Evolutionary conservation across 2,329 filamentous ascomycete species (phyloP).

Genomic region (Byssoonygena ceratinophila): DNA sequence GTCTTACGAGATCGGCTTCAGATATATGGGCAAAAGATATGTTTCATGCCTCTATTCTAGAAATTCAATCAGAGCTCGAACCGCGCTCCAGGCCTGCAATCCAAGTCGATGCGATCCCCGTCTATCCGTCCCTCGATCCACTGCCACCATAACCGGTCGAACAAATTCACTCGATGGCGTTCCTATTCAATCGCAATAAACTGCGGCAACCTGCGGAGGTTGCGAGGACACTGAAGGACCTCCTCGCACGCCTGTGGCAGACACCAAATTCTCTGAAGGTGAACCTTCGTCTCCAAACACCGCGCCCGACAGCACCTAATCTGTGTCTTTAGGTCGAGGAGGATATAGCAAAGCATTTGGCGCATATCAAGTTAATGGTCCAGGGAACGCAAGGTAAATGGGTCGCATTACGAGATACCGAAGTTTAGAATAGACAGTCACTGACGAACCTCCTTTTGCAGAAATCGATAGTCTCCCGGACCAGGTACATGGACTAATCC

Average conservation of each 20-base stretch:
- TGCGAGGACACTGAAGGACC: constrained; percentile 52
- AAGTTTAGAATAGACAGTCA: neutral
- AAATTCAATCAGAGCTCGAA: neutral
- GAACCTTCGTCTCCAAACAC: constrained; percentile 11
- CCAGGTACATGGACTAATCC: constrained; percentile 76
- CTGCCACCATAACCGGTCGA: neutral
- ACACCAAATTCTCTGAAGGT: constrained; percentile 48
- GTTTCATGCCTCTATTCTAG: neutral
- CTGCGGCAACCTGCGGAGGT: constrained; percentile 54
- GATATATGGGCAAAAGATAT: neutral
- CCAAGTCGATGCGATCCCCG: neutral
- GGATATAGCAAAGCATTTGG: constrained; percentile 73
- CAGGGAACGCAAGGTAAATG: constrained; percentile 75
- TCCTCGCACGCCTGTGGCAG: constrained; percentile 52
- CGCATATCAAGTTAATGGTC: constrained; percentile 83
- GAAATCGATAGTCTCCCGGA: constrained; percentile 80
- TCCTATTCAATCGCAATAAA: constrained; percentile 55
- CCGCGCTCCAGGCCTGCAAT: neutral
- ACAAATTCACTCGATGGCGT: constrained; percentile 47
- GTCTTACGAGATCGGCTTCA: neutral
- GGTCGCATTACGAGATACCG: neutral
- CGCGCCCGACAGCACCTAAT: neutral
- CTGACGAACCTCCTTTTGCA: constrained; percentile 29
- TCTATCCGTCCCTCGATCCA: neutral
- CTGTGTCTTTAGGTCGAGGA: constrained; percentile 55